Evolutionary conservation across 257 asterid genomes (phyloP).

Genomic region (Ajuga chamaepitys): DNA sequence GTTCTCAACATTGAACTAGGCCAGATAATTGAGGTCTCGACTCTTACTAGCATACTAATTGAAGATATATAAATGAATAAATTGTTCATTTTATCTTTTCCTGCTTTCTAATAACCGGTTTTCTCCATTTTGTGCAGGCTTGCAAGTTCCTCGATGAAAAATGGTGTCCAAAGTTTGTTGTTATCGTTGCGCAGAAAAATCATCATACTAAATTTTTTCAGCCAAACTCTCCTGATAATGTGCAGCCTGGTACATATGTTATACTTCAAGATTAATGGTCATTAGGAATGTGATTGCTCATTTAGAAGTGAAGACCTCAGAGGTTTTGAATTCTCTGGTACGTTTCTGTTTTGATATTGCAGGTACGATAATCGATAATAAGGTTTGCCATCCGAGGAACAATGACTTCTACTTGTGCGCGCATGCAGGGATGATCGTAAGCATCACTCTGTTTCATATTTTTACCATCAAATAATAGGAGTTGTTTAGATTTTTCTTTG

Average conservation of each 20-base stretch:
- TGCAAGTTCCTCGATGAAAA: conserved; percentile 66
- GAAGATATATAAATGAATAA: neutral
- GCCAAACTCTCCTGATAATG: conserved; percentile 63
- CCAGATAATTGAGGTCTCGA: conserved; percentile 74
- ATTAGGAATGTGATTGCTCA: neutral
- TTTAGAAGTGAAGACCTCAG: neutral
- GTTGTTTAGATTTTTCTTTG: neutral
- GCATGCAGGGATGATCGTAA: conserved; percentile 74
- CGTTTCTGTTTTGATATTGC: conserved; percentile 13
- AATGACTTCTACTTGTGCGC: conserved; percentile 74
- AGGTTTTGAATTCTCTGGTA: neutral
- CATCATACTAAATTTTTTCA: conserved; percentile 83
- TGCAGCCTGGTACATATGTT: conserved; percentile 55
- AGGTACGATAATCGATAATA: conserved; percentile 74
- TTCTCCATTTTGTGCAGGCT: conserved; percentile 32
- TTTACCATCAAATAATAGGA: neutral
- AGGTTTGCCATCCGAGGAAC: conserved; percentile 70
- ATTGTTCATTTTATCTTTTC: neutral
- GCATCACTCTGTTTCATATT: conserved; percentile 6
- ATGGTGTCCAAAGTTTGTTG: conserved; percentile 71
- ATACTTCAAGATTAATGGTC: neutral
- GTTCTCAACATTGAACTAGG: conserved; percentile 71
- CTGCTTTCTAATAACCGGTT: neutral
- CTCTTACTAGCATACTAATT: neutral
- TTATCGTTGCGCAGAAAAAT: conserved; percentile 73